A percentile compares a stretch with the other conserved stretches of the same genome.
phyloP scores from a whole-genome alignment of 192 early-diverging fungal genomes.

The Coemansia sp. region DNA sequence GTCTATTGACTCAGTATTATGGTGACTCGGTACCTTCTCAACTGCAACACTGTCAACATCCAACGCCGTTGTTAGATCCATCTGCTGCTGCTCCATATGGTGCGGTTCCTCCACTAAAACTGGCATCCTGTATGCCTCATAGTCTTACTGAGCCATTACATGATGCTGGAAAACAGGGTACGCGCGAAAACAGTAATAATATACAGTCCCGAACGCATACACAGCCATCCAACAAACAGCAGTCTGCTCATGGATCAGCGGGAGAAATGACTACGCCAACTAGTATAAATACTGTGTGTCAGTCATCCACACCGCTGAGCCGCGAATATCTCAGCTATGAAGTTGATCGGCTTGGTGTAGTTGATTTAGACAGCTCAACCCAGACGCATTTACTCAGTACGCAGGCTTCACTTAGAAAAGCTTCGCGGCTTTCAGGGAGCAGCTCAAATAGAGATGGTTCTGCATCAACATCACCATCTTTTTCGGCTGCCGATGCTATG shows the following conservation, averaged over 20 bases:
- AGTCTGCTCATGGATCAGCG: background rate
- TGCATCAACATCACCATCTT: background rate
- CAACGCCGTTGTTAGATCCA: conserved; percentile 8
- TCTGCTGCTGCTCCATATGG: background rate
- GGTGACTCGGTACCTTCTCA: conserved; percentile 11
- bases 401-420: background rate
- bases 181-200: background rate
- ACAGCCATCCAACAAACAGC: background rate
- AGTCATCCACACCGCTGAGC: conserved; percentile 8
- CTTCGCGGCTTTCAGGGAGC: background rate
- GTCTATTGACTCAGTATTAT: conserved; percentile 24
- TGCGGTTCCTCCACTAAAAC: conserved; percentile 9
- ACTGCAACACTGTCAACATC: conserved; percentile 10
- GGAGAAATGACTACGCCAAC: conserved; percentile 27
- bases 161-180: background rate
- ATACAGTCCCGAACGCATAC: background rate
- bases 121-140: background rate
- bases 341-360: background rate
- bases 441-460: background rate
- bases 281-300: conserved; percentile 15
- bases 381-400: too few relatives aligned
- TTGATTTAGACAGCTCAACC: background rate
- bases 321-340: conserved; percentile 5
- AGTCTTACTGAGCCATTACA: background rate
- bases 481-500: background rate